phyloP scores from a whole-genome alignment of 495 filamentous ascomycete species.

The Hypoxylon fuscum region DNA sequence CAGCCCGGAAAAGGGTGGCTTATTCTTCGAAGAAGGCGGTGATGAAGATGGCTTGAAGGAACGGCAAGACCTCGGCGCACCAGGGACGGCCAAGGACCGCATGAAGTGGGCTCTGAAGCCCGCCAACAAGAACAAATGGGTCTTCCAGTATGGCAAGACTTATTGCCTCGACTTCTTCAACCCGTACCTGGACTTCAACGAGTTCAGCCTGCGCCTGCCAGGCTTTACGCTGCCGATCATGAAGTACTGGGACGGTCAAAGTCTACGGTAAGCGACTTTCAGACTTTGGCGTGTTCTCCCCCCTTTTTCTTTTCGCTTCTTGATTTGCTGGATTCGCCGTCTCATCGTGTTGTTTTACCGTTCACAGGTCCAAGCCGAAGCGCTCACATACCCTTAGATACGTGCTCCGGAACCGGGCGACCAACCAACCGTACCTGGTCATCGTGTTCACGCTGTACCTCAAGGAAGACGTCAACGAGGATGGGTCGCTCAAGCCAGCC shows the following conservation, averaged over 20 bases:
- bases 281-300: not conserved
- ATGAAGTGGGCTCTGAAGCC: constrained; percentile 70
- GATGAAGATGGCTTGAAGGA: constrained; percentile 65
- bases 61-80: constrained; percentile 58
- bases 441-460: constrained; percentile 79
- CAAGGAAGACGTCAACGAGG: constrained; percentile 67
- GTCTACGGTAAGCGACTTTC: constrained; percentile 51
- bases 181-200: constrained; percentile 84
- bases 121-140: constrained; percentile 58
- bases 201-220: constrained; percentile 81
- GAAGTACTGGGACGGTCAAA: constrained; percentile 82
- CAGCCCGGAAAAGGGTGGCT: constrained; percentile 53
- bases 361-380: constrained; percentile 48
- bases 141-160: constrained; percentile 59
- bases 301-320: constrained; percentile 5
- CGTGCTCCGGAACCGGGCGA: constrained; percentile 79
- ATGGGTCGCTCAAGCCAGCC: constrained; percentile 61
- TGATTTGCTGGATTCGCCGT: constrained; percentile 20
- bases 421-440: constrained; percentile 76
- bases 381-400: constrained; percentile 82
- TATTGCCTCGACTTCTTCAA: constrained; percentile 91
- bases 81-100: constrained; percentile 61
- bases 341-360: constrained; percentile 7
- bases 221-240: constrained; percentile 79
- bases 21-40: constrained; percentile 74